phyloP scores from a whole-genome alignment of 106 monocot genomes.

The Acanthochlamys bracteata region DNA sequence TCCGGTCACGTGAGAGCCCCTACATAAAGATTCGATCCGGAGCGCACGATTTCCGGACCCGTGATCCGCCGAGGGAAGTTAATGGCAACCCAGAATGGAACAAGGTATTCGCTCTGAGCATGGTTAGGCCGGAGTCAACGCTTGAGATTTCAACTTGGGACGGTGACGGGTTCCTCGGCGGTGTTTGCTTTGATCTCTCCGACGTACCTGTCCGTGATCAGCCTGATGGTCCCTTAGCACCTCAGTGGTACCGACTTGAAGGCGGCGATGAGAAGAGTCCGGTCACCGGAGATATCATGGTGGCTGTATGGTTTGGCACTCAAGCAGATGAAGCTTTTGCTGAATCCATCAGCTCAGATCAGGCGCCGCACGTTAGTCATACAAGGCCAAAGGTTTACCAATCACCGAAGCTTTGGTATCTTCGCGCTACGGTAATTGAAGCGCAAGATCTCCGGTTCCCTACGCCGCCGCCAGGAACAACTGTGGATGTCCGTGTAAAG shows the following conservation, averaged over 20 bases:
- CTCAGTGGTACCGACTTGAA: slow-evolving; percentile 94
- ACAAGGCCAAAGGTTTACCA: slow-evolving; percentile 96
- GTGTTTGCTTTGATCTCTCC: slow-evolving; percentile 92
- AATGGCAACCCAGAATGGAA: slow-evolving; percentile 72
- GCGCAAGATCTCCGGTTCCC: slow-evolving; percentile 74
- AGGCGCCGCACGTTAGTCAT: slow-evolving; percentile 55
- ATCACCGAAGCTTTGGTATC: slow-evolving; percentile 98
- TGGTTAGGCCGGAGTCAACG: slow-evolving; percentile 50
- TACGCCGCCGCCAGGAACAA: slow-evolving; percentile 13
- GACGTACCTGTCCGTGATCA: slow-evolving; percentile 84
- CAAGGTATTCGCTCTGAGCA: slow-evolving; percentile 67
- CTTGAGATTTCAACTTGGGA: slow-evolving; percentile 78
- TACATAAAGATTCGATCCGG: slow-evolving; percentile 66
- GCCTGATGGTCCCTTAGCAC: slow-evolving; percentile 86
- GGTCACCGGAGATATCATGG: slow-evolving; percentile 79
- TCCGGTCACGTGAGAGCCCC: slow-evolving; percentile 53
- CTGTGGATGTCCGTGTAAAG: slow-evolving; percentile 64
- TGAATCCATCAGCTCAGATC: slow-evolving; percentile 72
- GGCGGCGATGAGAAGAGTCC: slow-evolving; percentile 38
- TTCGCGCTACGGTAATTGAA: slow-evolving; percentile 74
- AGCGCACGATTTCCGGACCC: slow-evolving; percentile 23
- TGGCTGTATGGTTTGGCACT: slow-evolving; percentile 95
- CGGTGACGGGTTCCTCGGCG: slow-evolving; percentile 70
- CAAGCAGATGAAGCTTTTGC: slow-evolving; percentile 92
- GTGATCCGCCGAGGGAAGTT: slow-evolving; percentile 29